Conservation (phyloP, 2,329 filamentous ascomycete species). For the Gremmenia infestans region DNA sequence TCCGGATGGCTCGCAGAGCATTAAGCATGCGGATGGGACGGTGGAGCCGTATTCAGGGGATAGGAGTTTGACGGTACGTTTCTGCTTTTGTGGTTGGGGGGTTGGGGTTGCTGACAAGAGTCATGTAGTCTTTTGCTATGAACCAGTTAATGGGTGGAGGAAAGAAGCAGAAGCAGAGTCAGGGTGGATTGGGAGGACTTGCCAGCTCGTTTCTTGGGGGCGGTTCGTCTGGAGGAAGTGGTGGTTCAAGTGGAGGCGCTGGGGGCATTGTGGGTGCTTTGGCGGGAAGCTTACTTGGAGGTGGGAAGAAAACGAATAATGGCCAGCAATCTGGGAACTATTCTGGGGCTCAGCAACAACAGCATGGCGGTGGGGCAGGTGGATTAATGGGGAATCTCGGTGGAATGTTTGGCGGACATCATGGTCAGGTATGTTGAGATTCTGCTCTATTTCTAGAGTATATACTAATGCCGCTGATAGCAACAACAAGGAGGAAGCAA, state of each 20-base stretch:
- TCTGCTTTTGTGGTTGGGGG: not conserved
- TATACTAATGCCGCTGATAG: conserved; percentile 17
- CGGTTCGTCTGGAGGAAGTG: conserved; percentile 16
- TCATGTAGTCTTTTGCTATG: conserved; percentile 28
- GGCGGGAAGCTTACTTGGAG: conserved; percentile 51
- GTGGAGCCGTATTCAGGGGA: conserved; percentile 53
- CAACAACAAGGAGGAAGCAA: conserved; percentile 42
- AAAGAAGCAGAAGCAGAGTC: conserved; percentile 21
- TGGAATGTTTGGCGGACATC: conserved; percentile 26
- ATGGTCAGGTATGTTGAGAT: conserved; percentile 15
- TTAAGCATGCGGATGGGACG: conserved; percentile 55
- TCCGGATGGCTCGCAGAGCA: conserved; percentile 56
- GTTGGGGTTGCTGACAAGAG: conserved; percentile 9
- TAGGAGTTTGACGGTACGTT: conserved; percentile 60
- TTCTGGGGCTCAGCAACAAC: conserved; percentile 29
- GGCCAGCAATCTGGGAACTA: conserved; percentile 34
- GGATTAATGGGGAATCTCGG: conserved; percentile 28
- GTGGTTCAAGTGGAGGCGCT: conserved; percentile 16
- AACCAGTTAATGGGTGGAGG: conserved; percentile 32
- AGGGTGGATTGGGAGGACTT: conserved; percentile 31
- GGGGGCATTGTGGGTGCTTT: conserved; percentile 35
- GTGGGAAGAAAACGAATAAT: conserved; percentile 38
- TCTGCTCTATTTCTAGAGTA: not conserved
- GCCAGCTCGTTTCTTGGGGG: conserved; percentile 32
- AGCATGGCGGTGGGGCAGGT: conserved; percentile 21